A percentile compares a stretch with the other conserved stretches of the same genome.
These are phyloP conservation scores for Clavulina sp. DNA, from an alignment of 768 basidiomycete genomes.

Conservation along the genomic window DNA sequence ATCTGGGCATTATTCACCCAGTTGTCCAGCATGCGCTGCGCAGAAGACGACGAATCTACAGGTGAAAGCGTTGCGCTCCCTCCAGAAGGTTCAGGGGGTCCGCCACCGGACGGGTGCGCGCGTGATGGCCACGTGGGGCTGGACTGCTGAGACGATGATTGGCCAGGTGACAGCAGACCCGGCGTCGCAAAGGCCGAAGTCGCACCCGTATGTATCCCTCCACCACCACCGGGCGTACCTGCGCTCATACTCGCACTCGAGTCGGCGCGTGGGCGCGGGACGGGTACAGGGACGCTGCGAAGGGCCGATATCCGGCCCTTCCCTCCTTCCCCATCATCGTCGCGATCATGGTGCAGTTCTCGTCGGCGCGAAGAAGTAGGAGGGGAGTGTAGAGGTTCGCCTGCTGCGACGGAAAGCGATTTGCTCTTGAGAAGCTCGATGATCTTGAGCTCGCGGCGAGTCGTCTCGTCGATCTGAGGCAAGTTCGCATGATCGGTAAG, in stretches of 20 bases:
- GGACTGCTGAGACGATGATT: too few species aligned
- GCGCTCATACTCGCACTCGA: not conserved
- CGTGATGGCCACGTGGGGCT: constrained; percentile 1
- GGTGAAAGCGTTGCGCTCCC: constrained; percentile 32
- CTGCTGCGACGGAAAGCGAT: not conserved
- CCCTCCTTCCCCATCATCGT: not conserved
- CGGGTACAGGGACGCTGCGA: not conserved
- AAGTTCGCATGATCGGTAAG: constrained; percentile 39
- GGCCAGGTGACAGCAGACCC: too few species aligned
- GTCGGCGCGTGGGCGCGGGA: not conserved
- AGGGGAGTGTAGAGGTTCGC: not conserved
- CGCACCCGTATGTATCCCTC: too few species aligned
- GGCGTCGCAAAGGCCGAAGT: not conserved
- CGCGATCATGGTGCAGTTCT: too few species aligned
- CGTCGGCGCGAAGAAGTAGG: too few species aligned
- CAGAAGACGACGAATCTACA: constrained; percentile 43
- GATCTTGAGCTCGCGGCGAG: constrained; percentile 63
- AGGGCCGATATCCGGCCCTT: not conserved
- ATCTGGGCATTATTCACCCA: constrained; percentile 26
- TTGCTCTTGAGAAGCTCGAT: constrained; percentile 36
- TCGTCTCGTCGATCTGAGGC: constrained; percentile 66
- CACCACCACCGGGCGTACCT: not conserved
- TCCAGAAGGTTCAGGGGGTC: not conserved
- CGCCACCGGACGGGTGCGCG: constrained; percentile 2
- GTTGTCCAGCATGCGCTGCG: constrained; percentile 63